Evolutionary conservation across 23 red algal genomes (phyloP), one percentile per base, ranked within the genome.

Genomic region (Gracilariopsis chorda): DNA sequence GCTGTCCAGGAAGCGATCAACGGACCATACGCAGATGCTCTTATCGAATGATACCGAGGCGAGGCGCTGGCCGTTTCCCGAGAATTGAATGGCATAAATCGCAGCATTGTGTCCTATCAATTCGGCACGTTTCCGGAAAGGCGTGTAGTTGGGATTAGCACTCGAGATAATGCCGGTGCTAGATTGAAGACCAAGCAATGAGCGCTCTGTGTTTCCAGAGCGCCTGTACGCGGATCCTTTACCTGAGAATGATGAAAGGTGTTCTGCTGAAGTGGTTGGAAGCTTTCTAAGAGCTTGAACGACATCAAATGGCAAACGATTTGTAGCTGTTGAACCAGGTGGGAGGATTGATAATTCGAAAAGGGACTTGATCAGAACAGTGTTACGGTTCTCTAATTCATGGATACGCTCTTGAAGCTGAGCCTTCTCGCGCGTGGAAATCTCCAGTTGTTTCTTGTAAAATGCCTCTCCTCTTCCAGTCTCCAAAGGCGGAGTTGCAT

Each of bases 371-470:
- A 85, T 70, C 81, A 96, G 55, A n/a, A 81, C 68, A 28, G 72
- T 55, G 48, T 96, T 96, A 14, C 94, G 76, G 39, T 51, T 43
- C 64, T 96, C 94, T 43, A 96, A 49, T 21, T 82, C 49, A 16
- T 87, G 82, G 41, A 96, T 32, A 16, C 94, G 89, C 85, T 96
- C 94, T 43, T 96, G 80, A 48, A 96, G 85, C 11, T 71, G 77
- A 45, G 84, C 87, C 45, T 90, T 90, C 84, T 96, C 94, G 42
- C 78, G 58, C 20, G 32, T 76, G 13, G 85, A 30, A 37, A 90
- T 36, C 51, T 96, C 94, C 57, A 96, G 29, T 80, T 96, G 94
- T 42, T 37, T 89, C 78, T 96, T 96, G 63, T 94, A 93, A 69
- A 81, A 96, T n/a, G 90, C 77, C 56, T 96, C 94, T n/a, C n/a